Percentiles rank a stretch among this genome's conserved stretches.
Evolutionary conservation across 2,329 filamentous ascomycete species (phyloP).

Genomic region (Fusarium oligoseptatum): DNA sequence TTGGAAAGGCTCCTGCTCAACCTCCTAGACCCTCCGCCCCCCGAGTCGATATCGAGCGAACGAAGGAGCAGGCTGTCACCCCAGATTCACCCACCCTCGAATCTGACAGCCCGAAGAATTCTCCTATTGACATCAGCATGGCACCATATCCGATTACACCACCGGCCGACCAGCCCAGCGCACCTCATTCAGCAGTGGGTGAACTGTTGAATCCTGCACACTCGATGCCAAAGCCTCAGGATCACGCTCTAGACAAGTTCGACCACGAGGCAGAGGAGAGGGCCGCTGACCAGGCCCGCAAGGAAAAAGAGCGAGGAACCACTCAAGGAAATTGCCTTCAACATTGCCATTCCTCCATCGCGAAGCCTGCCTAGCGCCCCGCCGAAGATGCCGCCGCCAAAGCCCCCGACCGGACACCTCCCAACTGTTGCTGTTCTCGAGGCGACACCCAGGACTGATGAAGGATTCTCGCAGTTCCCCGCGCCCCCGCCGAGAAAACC

Average conservation of each 20-base stretch:
- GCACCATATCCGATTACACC: conserved; percentile 76
- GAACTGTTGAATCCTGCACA: conserved; percentile 69
- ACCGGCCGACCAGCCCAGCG: conserved; percentile 64
- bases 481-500: conserved; percentile 80
- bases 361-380: conserved; percentile 67
- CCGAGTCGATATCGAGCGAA: conserved; percentile 42
- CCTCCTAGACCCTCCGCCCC: conserved; percentile 32
- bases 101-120: conserved; percentile 65
- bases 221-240: conserved; percentile 71
- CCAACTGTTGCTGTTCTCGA: conserved; percentile 59
- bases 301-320: conserved; percentile 58
- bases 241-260: conserved; percentile 70
- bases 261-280: conserved; percentile 68
- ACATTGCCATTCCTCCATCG: conserved; percentile 67
- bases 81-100: conserved; percentile 65
- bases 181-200: conserved; percentile 58
- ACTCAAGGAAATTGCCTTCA: conserved; percentile 63
- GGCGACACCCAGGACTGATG: conserved; percentile 59
- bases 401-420: conserved; percentile 56
- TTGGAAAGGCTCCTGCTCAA: conserved; percentile 17
- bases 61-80: conserved; percentile 32
- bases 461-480: conserved; percentile 64
- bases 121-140: conserved; percentile 70
- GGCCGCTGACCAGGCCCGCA: conserved; percentile 60
- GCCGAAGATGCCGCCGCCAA: conserved; percentile 66